These are phyloP conservation scores for Umbelopsis vinacea DNA, from an alignment of 192 early-diverging fungal genomes.

Conservation along the genomic window DNA sequence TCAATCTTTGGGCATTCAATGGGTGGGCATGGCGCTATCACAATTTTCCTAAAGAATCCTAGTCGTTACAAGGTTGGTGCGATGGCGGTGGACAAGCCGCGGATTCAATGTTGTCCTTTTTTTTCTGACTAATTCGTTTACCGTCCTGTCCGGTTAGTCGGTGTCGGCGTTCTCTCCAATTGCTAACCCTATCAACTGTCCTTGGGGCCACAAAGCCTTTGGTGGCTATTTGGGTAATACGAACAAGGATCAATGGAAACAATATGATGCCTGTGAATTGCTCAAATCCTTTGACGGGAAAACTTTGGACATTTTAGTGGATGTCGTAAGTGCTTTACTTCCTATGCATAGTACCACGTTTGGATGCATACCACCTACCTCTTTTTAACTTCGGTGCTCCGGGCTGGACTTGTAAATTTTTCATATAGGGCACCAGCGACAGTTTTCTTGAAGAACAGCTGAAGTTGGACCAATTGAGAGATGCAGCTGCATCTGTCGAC, in stretches of 20 bases:
- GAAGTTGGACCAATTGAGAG: slow-evolving; percentile 60
- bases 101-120: background rate
- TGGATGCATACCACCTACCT: background rate
- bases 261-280: slow-evolving; percentile 79
- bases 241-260: slow-evolving; percentile 60
- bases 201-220: slow-evolving; percentile 86
- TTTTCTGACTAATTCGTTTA: background rate
- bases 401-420: slow-evolving; percentile 31
- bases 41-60: slow-evolving; percentile 74
- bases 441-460: slow-evolving; percentile 72
- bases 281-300: slow-evolving; percentile 52
- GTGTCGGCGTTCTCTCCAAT: slow-evolving; percentile 88
- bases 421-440: slow-evolving; percentile 73
- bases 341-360: background rate
- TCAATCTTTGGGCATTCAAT: slow-evolving; percentile 77
- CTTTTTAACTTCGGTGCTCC: slow-evolving; percentile 1
- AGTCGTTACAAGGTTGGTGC: slow-evolving; percentile 59
- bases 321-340: slow-evolving; percentile 36
- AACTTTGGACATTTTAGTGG: slow-evolving; percentile 44
- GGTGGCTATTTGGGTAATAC: slow-evolving; percentile 69
- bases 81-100: background rate
- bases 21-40: slow-evolving; percentile 91
- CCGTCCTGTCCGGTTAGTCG: slow-evolving; percentile 30
- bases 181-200: slow-evolving; percentile 67
- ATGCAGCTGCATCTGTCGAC: slow-evolving; percentile 47